phyloP scores from a whole-genome alignment of 2,329 filamentous ascomycete species.

The Leptodontidium sp. region DNA sequence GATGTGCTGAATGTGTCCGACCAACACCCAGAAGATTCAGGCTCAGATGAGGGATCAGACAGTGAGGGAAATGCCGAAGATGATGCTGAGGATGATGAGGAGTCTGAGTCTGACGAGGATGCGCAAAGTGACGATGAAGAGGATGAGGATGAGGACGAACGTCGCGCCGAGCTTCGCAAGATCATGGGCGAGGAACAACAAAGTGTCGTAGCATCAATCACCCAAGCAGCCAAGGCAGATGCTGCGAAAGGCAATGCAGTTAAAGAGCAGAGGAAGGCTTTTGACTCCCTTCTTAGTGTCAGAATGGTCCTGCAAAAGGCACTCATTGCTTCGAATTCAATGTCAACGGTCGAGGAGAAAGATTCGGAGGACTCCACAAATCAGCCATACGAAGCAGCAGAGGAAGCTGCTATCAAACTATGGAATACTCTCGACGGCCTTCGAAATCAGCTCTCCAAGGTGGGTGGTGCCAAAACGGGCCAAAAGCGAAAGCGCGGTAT shows the following conservation, averaged over 20 bases:
- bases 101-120: constrained; percentile 40
- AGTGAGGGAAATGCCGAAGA: constrained; percentile 47
- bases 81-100: constrained; percentile 41
- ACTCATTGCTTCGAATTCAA: constrained; percentile 80
- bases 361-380: constrained; percentile 49
- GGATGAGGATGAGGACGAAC: constrained; percentile 45
- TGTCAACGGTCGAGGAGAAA: constrained; percentile 58
- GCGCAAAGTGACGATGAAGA: constrained; percentile 39
- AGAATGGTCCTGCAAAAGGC: constrained; percentile 95
- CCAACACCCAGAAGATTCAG: constrained; percentile 45
- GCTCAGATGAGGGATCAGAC: constrained; percentile 46
- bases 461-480: constrained; percentile 55
- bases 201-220: constrained; percentile 66
- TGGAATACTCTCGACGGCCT: constrained; percentile 82
- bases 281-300: constrained; percentile 87
- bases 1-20: constrained; percentile 46
- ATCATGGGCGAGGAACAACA: constrained; percentile 75
- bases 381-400: constrained; percentile 75
- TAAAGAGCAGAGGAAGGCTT: constrained; percentile 83
- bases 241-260: constrained; percentile 87
- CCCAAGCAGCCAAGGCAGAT: constrained; percentile 75
- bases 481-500: constrained; percentile 68
- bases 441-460: constrained; percentile 64
- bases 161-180: constrained; percentile 68
- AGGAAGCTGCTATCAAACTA: constrained; percentile 83